A percentile compares a stretch with the other conserved stretches of the same genome.
These are phyloP conservation scores for Orychophragmus violaceus DNA, from an alignment of 345 rosid genomes.

Conservation along the genomic window DNA sequence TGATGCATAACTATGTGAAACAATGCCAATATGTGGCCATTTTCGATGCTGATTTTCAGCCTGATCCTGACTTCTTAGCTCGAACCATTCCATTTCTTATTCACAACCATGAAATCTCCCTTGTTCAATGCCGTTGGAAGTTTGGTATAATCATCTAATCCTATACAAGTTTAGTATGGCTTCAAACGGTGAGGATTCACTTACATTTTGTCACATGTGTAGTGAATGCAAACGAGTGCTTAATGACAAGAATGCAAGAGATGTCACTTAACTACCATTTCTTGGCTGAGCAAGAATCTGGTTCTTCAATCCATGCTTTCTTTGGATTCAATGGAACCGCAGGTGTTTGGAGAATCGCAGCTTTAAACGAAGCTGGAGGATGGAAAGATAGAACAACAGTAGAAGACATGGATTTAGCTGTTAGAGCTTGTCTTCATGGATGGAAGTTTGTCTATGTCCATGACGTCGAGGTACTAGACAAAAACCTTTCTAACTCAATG, in stretches of 20 bases:
- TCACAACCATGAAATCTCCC: constrained; percentile 39
- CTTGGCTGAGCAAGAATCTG: constrained; percentile 48
- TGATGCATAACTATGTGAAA: constrained; percentile 49
- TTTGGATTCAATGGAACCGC: constrained; percentile 47
- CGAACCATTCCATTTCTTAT: constrained; percentile 42
- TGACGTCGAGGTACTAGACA: constrained; percentile 12
- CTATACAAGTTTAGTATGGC: no score
- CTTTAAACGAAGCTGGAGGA: constrained; percentile 34
- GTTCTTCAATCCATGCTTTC: constrained; percentile 45
- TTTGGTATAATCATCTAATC: constrained; percentile 42
- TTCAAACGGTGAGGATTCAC: no score
- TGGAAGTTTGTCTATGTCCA: constrained; percentile 32
- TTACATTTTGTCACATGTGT: background rate
- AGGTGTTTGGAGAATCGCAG: constrained; percentile 33
- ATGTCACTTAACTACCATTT: constrained; percentile 55
- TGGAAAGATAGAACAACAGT: constrained; percentile 35
- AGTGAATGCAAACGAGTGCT: constrained; percentile 53
- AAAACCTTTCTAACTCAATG: background rate
- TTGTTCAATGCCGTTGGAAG: constrained; percentile 52
- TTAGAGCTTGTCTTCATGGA: constrained; percentile 74
- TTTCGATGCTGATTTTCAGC: constrained; percentile 54
- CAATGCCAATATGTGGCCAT: constrained; percentile 43
- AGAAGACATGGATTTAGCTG: constrained; percentile 35
- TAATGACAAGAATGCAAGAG: constrained; percentile 50
- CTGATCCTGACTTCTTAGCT: constrained; percentile 41